phyloP scores from a whole-genome alignment of 2,329 filamentous ascomycete species.

The Penicillium palitans region DNA sequence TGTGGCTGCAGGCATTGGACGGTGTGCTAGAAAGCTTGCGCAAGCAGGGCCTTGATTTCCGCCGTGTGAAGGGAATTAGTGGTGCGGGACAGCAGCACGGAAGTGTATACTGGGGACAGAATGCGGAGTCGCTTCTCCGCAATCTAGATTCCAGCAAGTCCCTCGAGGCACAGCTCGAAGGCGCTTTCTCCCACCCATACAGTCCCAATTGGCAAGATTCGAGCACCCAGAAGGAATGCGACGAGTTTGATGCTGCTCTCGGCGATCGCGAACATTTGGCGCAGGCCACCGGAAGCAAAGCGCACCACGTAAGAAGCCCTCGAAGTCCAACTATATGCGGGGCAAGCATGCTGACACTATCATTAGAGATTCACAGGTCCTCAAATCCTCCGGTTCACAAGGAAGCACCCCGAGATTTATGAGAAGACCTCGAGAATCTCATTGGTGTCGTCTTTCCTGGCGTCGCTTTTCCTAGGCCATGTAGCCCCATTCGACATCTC shows the following conservation, averaged over 20 bases:
- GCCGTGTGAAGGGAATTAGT: slow-evolving; percentile 75
- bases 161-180: slow-evolving; percentile 70
- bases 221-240: slow-evolving; percentile 88
- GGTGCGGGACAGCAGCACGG: slow-evolving; percentile 97
- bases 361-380: slow-evolving; percentile 91
- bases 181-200: slow-evolving; percentile 77
- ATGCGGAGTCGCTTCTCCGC: slow-evolving; percentile 65
- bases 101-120: slow-evolving; percentile 84
- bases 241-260: slow-evolving; percentile 75
- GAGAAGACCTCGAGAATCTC: slow-evolving; percentile 79
- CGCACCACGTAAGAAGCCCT: slow-evolving; percentile 74
- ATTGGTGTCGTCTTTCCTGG: slow-evolving; percentile 91
- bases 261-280: slow-evolving; percentile 70
- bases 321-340: slow-evolving; percentile 1
- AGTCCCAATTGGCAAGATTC: slow-evolving; percentile 98
- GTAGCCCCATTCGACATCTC: slow-evolving; percentile 90
- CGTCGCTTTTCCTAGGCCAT: slow-evolving; percentile 80
- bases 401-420: slow-evolving; percentile 79
- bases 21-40: slow-evolving; percentile 74
- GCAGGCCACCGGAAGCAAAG: slow-evolving; percentile 80
- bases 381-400: slow-evolving; percentile 86
- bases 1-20: slow-evolving; percentile 94
- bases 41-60: slow-evolving; percentile 69
- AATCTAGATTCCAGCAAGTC: slow-evolving; percentile 60
- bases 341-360: slow-evolving; percentile 2